Conservation (phyloP, 1,284 basidiomycete genomes). For the Microstroma glucosiphilum region DNA sequence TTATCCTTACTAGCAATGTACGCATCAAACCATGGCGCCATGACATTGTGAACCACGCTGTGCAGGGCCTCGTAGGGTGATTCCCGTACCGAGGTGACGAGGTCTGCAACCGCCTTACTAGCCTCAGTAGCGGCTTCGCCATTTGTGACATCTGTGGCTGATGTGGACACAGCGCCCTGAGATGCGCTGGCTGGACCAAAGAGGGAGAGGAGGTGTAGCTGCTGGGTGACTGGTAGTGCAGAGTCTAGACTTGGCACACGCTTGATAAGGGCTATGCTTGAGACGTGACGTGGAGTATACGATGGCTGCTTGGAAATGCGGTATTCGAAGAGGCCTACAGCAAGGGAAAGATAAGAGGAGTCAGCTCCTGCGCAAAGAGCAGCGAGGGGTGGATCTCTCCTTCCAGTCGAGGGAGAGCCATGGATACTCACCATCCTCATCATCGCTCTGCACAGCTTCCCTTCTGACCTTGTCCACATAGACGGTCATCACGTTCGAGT, state of each 20-base stretch:
- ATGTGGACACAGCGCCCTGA: constrained; percentile 34
- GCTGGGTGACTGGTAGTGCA: constrained; percentile 67
- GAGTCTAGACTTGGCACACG: constrained; percentile 76
- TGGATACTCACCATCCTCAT: constrained; percentile 15
- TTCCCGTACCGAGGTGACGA: constrained; percentile 22
- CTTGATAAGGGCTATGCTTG: constrained; percentile 90
- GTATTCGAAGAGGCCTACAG: constrained; percentile 53
- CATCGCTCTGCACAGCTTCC: background rate
- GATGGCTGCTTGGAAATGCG: constrained; percentile 65
- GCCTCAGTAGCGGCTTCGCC: constrained; percentile 5
- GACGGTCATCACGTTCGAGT: constrained; percentile 28
- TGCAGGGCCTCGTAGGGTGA: constrained; percentile 87
- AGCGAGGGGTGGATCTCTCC: background rate
- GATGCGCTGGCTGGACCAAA: constrained; percentile 71
- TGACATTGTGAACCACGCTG: constrained; percentile 89
- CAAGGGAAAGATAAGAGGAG: background rate
- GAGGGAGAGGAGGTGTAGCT: constrained; percentile 85
- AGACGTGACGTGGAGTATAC: constrained; percentile 74
- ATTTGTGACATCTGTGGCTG: background rate
- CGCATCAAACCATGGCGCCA: constrained; percentile 97
- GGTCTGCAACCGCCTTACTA: background rate
- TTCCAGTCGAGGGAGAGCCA: no score
- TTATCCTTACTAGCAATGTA: constrained; percentile 63
- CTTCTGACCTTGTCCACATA: constrained; percentile 39
- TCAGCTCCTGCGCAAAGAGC: background rate